Evolutionary conservation across 371 early-diverging fungal genomes (phyloP), one percentile per base, ranked within the genome.

Genomic region (Mortierella sp.): DNA sequence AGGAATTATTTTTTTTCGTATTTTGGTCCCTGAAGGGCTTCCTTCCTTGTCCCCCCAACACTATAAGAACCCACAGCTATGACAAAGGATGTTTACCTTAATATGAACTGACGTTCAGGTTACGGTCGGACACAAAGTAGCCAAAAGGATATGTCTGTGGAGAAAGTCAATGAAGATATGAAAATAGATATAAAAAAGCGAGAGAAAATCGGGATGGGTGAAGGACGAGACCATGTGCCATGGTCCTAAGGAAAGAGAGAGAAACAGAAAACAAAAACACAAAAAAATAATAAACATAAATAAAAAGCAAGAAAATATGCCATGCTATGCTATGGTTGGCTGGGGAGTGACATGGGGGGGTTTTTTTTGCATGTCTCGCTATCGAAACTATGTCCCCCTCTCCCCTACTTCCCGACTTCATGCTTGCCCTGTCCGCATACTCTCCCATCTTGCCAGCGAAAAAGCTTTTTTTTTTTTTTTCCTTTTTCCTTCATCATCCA

Each of bases 281-380:
- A 48, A 71, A 37, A 70, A 61, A 34, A 45, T 45, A 58, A n/a
- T 43, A 44, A 61, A 37, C 22, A 68, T n/a, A 37, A 41, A 29
- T 53, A 58, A 14, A n/a, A n/a, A n/a, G n/a, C n/a, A n/a, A n/a
- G n/a, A n/a, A n/a, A 29, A 34, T 58, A 9, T 29, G 55, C 55
- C 58, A 47, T 47, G 47, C 22, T 34, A 58, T 58, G 58, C 34
- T 9, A 40, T 48, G 68, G 50, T 22, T 52, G 41, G 53, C 11
- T 9, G 8, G 31, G 39, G 31, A 29, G 34, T 11, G 48, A 43
- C 26, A 26, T 31, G 67, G 26, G 24, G 24, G 41, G 22, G 43
- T 41, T n/a, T 40, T 29, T 31, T 40, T 39, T 43, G 43, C 41
- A 43, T 40, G 34, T 64, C 45, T 41, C 66, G 34, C 24, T 37